phyloP scores from a whole-genome alignment of 768 basidiomycete species.

The Rhodotorula babjevae region DNA sequence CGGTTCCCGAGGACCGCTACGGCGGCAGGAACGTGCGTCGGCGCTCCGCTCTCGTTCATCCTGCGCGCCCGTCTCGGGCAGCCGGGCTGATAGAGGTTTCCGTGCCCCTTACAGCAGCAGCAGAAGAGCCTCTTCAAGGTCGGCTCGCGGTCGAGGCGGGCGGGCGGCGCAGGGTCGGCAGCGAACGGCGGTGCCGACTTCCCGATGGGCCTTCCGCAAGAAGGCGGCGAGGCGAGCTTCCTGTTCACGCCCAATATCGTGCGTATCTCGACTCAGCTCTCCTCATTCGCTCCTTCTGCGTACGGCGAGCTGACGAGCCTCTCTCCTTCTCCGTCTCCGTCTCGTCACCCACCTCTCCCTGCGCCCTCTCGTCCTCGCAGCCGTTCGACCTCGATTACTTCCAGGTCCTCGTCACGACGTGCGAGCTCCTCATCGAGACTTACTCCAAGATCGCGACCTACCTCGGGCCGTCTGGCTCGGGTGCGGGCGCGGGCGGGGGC shows the following conservation, averaged over 20 bases:
- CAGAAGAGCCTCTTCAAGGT: slow-evolving; percentile 30
- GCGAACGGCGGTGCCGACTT: slow-evolving; percentile 7
- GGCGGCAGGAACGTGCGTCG: slow-evolving; percentile 17
- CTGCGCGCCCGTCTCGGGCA: no score
- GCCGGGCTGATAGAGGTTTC: no score
- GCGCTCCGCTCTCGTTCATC: neutral
- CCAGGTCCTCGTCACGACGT: slow-evolving; percentile 77
- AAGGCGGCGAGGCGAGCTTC: slow-evolving; percentile 34
- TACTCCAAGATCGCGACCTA: slow-evolving; percentile 81
- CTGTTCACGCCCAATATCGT: slow-evolving; percentile 39
- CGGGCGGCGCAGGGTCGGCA: neutral
- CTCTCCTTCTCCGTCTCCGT: no score
- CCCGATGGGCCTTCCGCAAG: slow-evolving; percentile 17
- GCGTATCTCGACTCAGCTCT: neutral
- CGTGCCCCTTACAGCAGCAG: neutral
- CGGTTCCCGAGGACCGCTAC: slow-evolving; percentile 40
- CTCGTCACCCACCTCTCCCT: no score
- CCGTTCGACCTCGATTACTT: slow-evolving; percentile 87
- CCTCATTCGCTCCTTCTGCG: neutral
- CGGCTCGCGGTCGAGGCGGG: slow-evolving; percentile 9
- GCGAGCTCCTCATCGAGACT: slow-evolving; percentile 81
- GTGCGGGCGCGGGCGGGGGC: no score
- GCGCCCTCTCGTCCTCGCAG: slow-evolving; percentile 50
- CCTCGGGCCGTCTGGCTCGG: slow-evolving; percentile 53
- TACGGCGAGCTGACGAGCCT: no score